Evolutionary conservation across 768 basidiomycete species (phyloP), one percentile per base, ranked within the genome.

Genomic region (Termitomyces sp.): DNA sequence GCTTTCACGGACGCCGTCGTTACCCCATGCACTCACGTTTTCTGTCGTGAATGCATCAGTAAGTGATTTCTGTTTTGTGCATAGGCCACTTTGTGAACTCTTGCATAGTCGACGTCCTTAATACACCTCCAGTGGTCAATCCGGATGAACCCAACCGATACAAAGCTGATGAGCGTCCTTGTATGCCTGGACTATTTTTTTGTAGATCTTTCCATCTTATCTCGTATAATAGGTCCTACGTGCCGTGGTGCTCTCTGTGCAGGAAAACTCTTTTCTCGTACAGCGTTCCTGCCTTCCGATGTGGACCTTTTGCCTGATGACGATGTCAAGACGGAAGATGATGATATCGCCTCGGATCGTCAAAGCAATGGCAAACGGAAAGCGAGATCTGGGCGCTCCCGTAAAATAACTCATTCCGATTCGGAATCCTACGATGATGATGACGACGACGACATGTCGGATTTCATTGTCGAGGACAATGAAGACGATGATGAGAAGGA

Each of bases 31-130:
- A 67, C 68, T 1, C 89, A 89, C 63, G 68, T 78, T 1, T 89
- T 87, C 69, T 89, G 88, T 67, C 73, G 75, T 7, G 78, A 80
- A 39, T 89, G 88, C 64, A 73, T 88, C 30, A 55, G 82, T 82
- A 65, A 59, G 77, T 34, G 7, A 56, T 32, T 26, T 55, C 13
- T 4, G 22, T 16, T 34, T 5, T 30, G 45, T 37, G 27, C 32
- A 37, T 51, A 52, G 5, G 26, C 34, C 37, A 22, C 46, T 55
- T 26, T 56, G 42, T 56, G 37, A 49, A 43, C n/a, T 26, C 20
- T 47, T 42, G 12, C 24, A 8, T 60, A 76, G 80, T 70, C n/a
- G 76, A 79, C 42, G 74, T 83, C 24, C 62, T 87, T 42, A 73
- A 81, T 43, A 65, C 67, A 1, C 72, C 77, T 30, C 63, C 64